Evolutionary conservation across 2,329 filamentous ascomycete species (phyloP).

Genomic region (Mycocentrospora acerina): DNA sequence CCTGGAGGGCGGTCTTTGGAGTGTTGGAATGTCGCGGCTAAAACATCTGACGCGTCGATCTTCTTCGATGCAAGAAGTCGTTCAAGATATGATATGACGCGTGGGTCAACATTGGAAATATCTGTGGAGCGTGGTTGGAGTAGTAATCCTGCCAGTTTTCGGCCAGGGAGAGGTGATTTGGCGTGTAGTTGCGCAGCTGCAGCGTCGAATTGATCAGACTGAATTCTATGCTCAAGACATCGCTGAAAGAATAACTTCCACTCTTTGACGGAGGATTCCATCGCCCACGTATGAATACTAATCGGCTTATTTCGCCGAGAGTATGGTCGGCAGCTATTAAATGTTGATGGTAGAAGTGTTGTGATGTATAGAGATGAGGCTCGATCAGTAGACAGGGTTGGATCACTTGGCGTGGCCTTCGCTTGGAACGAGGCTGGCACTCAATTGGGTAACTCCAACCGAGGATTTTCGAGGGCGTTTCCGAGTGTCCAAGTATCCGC

Average conservation of each 20-base stretch:
- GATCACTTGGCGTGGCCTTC: no score
- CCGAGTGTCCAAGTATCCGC: no score
- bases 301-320: constrained; percentile 14
- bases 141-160: constrained; percentile 38
- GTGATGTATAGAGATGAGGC: no score
- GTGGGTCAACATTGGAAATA: constrained; percentile 35
- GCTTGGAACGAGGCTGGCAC: no score
- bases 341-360: no score
- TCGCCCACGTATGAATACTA: constrained; percentile 24
- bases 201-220: constrained; percentile 36
- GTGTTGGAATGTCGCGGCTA: constrained; percentile 34
- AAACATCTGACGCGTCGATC: constrained; percentile 39
- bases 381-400: no score
- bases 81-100: constrained; percentile 38
- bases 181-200: constrained; percentile 35
- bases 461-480: no score
- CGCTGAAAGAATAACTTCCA: constrained; percentile 38
- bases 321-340: constrained; percentile 9
- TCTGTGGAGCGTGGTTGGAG: constrained; percentile 33
- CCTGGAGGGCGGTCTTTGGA: constrained; percentile 38
- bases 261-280: constrained; percentile 38
- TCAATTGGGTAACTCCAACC: no score
- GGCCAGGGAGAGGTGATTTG: constrained; percentile 37
- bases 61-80: constrained; percentile 33
- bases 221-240: constrained; percentile 37